Evolutionary conservation across 1,284 basidiomycete genomes (phyloP), one percentile per base, ranked within the genome.

Genomic region (Psilocybe mexicana): DNA sequence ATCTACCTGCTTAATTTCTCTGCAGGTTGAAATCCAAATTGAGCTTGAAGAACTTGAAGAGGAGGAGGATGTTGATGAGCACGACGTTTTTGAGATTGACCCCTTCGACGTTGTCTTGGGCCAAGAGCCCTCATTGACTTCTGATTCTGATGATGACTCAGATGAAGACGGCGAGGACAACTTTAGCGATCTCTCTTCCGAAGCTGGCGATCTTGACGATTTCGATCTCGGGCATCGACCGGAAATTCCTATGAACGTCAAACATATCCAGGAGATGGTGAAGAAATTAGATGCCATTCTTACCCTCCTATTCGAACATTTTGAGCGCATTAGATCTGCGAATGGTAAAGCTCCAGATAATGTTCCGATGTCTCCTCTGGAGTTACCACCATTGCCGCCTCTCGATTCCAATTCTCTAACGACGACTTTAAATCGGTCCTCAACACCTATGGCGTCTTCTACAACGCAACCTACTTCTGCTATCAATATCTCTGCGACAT

Each of bases 21-120:
- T 33, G 30, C 65, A 95, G 93, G 93, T 98, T 46, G 96, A 99
- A 74, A 97, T 99, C 51, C 96, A 98, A 73, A 91, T 96, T 23
- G 94, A 96, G 68, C 72, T 96, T 2, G 96, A 98, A 70, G 95
- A 98, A 65, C 77, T 96, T 18, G 96, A 97, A 68, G 88, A 88
- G 11, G 80, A 80, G 2, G 71, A 88, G 14, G 79, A 79, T 1
- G 74, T 84, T 25, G 85, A 87, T 43, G 66, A 86, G 11, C 80
- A 81, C 1, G 90, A 88, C 23, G 57, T 91, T 11, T 88, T 90
- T 62, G 86, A 89, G 47, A 69, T 90, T 23, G 93, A 97, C 72
- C 91, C 93, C 0, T 94, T 96, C 65, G 93, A 95, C 63, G 82
- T 83, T 26, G 74, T 90, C 42, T 74, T 96, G 26, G 90, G 90